Conservation (phyloP, 2,329 filamentous ascomycete genomes). For the Talaromyces albobiverticillius region DNA sequence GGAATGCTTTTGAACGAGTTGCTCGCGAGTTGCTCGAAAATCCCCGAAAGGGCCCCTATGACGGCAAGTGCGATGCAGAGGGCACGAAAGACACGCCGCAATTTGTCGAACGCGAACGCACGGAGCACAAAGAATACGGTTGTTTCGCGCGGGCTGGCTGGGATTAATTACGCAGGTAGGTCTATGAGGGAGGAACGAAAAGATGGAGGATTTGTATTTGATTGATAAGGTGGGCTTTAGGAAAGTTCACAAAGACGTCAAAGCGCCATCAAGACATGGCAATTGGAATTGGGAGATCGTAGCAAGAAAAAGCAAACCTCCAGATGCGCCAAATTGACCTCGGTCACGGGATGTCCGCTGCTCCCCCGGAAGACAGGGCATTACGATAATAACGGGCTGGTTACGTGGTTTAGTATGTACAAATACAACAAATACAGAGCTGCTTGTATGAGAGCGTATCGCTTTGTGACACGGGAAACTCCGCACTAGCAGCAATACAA, state of each 20-base stretch:
- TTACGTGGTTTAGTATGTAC: not conserved
- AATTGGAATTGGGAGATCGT: not conserved
- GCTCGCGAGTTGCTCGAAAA: slow-evolving; percentile 1
- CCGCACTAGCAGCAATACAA: not conserved
- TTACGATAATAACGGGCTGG: not conserved
- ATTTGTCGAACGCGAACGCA: slow-evolving; percentile 12
- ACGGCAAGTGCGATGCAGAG: slow-evolving; percentile 1
- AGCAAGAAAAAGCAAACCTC: not conserved
- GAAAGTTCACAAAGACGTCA: not conserved
- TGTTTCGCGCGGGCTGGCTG: not conserved
- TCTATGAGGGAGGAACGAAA: not conserved
- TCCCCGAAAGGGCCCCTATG: slow-evolving; percentile 2
- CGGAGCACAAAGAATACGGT: slow-evolving; percentile 1
- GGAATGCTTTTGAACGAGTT: too few relatives aligned
- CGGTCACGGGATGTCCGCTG: slow-evolving; percentile 9
- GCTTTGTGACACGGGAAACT: not conserved
- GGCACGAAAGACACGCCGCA: slow-evolving; percentile 3
- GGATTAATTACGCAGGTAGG: not conserved
- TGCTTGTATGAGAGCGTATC: not conserved
- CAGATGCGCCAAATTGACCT: not conserved
- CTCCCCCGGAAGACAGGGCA: not conserved
- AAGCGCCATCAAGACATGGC: not conserved
- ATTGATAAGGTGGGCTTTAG: not conserved
- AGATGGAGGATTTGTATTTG: too few relatives aligned
- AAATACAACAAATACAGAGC: not conserved